Evolutionary conservation across 768 basidiomycete species (phyloP).

Genomic region (Artomyces pyxidatus): DNA sequence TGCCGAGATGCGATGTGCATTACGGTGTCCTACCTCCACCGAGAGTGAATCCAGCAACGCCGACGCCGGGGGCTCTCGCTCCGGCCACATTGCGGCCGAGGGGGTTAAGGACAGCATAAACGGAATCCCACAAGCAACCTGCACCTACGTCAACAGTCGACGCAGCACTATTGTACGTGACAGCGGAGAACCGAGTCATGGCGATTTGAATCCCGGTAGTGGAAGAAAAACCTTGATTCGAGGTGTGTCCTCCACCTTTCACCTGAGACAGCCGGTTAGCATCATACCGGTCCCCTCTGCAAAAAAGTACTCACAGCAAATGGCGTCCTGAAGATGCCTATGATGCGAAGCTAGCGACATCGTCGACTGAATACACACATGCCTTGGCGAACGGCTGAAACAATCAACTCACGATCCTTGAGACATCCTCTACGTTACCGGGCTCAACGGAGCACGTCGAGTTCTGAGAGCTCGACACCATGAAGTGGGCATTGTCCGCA

Average conservation of each 20-base stretch:
- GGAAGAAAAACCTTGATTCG: conserved; percentile 19
- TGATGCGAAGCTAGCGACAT: background rate
- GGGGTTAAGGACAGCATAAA: conserved; percentile 19
- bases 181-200: conserved; percentile 16
- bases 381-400: background rate
- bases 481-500: background rate
- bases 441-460: conserved; percentile 4
- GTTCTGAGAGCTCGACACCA: background rate
- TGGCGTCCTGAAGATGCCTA: conserved; percentile 5
- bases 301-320: background rate
- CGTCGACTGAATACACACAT: background rate
- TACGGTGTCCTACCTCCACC: conserved; percentile 17
- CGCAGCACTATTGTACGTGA: background rate
- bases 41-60: conserved; percentile 20
- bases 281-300: background rate
- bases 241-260: conserved; percentile 21
- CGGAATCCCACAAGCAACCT: conserved; percentile 21
- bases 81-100: conserved; percentile 17
- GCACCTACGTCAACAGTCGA: conserved; percentile 15
- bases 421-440: background rate
- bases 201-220: conserved; percentile 22
- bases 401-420: background rate
- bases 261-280: conserved; percentile 1
- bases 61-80: conserved; percentile 10
- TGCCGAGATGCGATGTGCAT: background rate